Percentiles rank a stretch among this genome's conserved stretches.
Evolutionary conservation across 495 filamentous ascomycete genomes (phyloP).

Genomic region (Aspergillus avenaceus): DNA sequence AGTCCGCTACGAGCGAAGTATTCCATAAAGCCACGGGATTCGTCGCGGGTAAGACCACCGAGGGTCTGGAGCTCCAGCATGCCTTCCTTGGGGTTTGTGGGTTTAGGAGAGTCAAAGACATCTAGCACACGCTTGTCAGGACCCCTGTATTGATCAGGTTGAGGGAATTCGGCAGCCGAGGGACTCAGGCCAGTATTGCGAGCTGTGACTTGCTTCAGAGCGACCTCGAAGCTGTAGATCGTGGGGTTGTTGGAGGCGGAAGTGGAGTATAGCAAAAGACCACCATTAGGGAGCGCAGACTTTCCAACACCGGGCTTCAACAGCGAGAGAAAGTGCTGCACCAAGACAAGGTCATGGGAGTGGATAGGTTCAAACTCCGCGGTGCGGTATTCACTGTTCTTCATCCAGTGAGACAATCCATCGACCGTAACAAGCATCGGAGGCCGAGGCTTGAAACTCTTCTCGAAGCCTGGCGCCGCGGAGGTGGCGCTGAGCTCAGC

Average conservation of each 20-base stretch:
- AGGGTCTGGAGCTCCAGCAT: slow-evolving; percentile 56
- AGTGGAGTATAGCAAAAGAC: slow-evolving; percentile 70
- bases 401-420: slow-evolving; percentile 76
- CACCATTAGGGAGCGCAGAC: slow-evolving; percentile 65
- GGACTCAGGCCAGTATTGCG: slow-evolving; percentile 31
- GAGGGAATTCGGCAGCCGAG: slow-evolving; percentile 42
- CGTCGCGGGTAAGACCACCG: slow-evolving; percentile 62
- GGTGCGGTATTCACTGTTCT: slow-evolving; percentile 65
- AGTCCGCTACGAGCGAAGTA: slow-evolving; percentile 89
- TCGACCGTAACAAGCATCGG: slow-evolving; percentile 78
- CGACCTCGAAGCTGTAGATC: slow-evolving; percentile 60
- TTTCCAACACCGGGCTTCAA: slow-evolving; percentile 49
- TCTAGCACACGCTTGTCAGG: slow-evolving; percentile 65
- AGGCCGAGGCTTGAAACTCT: slow-evolving; percentile 53
- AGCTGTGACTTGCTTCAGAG: slow-evolving; percentile 50
- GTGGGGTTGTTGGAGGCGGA: slow-evolving; percentile 60
- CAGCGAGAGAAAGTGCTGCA: slow-evolving; percentile 68
- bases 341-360: slow-evolving; percentile 75
- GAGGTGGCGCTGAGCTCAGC: slow-evolving; percentile 63
- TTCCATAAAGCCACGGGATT: slow-evolving; percentile 81
- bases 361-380: slow-evolving; percentile 69
- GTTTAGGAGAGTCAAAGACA: slow-evolving; percentile 31
- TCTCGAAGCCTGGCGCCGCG: slow-evolving; percentile 36
- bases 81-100: slow-evolving; percentile 24
- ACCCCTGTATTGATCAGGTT: slow-evolving; percentile 57